Evolutionary conservation across 2,329 filamentous ascomycete species (phyloP), one percentile per base, ranked within the genome.

Genomic region (Corynespora cassiicola): DNA sequence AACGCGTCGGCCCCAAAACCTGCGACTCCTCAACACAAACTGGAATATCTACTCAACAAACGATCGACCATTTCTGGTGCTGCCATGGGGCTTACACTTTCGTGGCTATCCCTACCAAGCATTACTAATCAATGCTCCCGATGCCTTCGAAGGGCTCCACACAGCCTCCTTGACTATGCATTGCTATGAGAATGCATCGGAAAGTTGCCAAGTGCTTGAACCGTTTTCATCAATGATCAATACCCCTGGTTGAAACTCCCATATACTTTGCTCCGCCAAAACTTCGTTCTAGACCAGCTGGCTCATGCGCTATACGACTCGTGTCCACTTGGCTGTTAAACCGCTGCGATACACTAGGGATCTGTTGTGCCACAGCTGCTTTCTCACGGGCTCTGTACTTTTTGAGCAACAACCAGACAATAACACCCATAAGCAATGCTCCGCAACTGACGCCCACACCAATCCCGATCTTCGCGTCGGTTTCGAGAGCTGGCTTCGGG

Each of bases 381-480:
- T 34, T 20, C 31, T 49, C 47, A 23, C 45, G 39, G 2, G 33
- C 39, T 12, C 36, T 30, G 29, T 49, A 42, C 20, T 46, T 49
- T 27, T 39, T 34, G 6, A 47, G 31, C 4, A 52, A 21, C 3
- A 52, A 31, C 27, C 30, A 42, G 12, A 38, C 27, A 6, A 52
- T 31, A 5, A 39, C n/a, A 16, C 45, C 48, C 26, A 46, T 30
- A 10, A 40, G 31, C 18, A 49, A 22, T 20, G 42, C 42, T 7
- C 33, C 45, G 3, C 30, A 33, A 16, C 45, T 43, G 9, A 42
- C 42, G 15, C 57, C 56, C 22, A 47, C 39, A 14, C 52, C 52
- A 17, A 61, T 50, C 6, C 57, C 54, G 29, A 53, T 53, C 34
- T 58, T 63, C 14, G 50, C 42, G 28, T 46, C 45, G 6, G 37